phyloP scores from a whole-genome alignment of 2,329 filamentous ascomycete species.

The Domatiomyces globalis region DNA sequence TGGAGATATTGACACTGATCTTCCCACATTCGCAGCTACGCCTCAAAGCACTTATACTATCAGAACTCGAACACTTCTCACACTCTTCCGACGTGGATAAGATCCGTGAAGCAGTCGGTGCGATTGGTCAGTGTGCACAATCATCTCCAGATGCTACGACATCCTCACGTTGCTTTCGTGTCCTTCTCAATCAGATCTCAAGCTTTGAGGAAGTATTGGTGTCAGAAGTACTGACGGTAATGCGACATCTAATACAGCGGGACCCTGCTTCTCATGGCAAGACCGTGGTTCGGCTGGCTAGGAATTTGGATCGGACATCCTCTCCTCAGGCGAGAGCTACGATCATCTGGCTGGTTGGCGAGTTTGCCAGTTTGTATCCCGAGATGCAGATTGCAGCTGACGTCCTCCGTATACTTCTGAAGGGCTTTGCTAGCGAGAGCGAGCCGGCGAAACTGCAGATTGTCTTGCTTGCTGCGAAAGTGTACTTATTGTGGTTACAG shows the following conservation, averaged over 20 bases:
- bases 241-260: conserved; percentile 88
- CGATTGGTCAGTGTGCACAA: conserved; percentile 87
- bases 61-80: conserved; percentile 87
- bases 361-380: conserved; percentile 67
- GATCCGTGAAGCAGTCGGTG: conserved; percentile 76
- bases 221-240: conserved; percentile 85
- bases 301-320: conserved; percentile 76
- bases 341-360: conserved; percentile 94
- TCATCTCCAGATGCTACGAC: conserved; percentile 46
- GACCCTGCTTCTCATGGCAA: conserved; percentile 65
- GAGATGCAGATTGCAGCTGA: conserved; percentile 87
- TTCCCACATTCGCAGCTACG: conserved; percentile 68
- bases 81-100: conserved; percentile 58
- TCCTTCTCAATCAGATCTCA: conserved; percentile 76
- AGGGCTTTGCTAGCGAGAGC: conserved; percentile 69
- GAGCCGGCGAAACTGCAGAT: conserved; percentile 85
- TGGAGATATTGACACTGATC: conserved; percentile 79
- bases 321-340: conserved; percentile 81
- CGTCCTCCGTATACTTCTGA: conserved; percentile 73
- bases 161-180: conserved; percentile 62
- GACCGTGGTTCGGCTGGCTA: conserved; percentile 78
- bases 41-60: conserved; percentile 73
- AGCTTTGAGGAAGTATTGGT: conserved; percentile 72
- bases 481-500: conserved; percentile 73
- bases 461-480: conserved; percentile 83